Evolutionary conservation across 495 filamentous ascomycete species (phyloP), one percentile per base, ranked within the genome.

Genomic region (Lasiosphaeris hirsuta): DNA sequence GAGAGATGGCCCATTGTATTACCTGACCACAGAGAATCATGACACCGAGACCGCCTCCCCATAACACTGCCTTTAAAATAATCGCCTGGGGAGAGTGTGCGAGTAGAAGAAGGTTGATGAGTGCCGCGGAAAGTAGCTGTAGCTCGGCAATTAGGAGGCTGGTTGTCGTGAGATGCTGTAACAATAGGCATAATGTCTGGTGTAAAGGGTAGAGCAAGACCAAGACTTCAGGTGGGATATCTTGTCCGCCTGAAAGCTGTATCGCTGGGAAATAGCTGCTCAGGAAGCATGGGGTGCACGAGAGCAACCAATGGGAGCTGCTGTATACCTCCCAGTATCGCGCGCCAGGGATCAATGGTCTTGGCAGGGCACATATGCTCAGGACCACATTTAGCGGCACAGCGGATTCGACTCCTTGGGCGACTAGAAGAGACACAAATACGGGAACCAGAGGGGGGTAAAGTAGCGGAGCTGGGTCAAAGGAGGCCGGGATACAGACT

Each of bases 401-500:
- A 30, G 84, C 69, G 9, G 74, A 74, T 18, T 78, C 62, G 35
- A 76, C 75, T 46, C 78, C 74, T 17, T 80, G 76, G 23, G 84
- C 80, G n/a, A 96, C 77, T 13, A 91, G 87, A 5, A 94, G 69
- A 4, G 94, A 86, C 37, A 96, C 86, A 15, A 90, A 78, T 7
- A 94, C 63, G 2, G 94, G 90, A 7, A 96, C 77, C 0, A 87
- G 60, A 1, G 86, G 75, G 2, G 94, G 95, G 64, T 97, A 98
- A 15, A 98, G 75, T 8, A 97, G 74, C 6, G 94, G 90, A 13
- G 94, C 94, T 2, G 91, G 94, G 65, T 98, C 94, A 69, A 97
- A 96, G 23, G 80, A 76, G 10, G 84, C 66, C 1, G 90, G 89
- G 14, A 96, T 75, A 11, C 44, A 76, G 69, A 82, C 50, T 3